Evolutionary conservation across 2,329 filamentous ascomycete genomes (phyloP).

Genomic region (Fusarium begoniae): DNA sequence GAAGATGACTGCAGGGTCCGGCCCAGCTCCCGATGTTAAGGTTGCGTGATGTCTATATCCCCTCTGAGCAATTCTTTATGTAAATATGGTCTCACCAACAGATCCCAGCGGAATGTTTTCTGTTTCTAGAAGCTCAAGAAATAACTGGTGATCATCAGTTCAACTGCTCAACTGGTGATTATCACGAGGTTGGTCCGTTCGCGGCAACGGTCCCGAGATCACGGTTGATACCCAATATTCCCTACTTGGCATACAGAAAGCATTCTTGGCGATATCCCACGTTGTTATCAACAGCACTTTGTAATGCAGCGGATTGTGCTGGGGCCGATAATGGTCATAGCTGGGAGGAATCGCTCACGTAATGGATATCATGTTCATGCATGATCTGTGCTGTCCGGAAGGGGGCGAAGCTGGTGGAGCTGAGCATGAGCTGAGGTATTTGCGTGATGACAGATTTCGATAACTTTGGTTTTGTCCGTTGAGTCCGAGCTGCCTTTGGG

Average conservation of each 20-base stretch:
- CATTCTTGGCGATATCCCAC: background rate
- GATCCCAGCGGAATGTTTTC: background rate
- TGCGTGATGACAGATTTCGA: background rate
- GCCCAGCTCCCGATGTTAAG: background rate
- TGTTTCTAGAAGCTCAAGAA: background rate
- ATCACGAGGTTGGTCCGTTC: background rate
- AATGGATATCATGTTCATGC: constrained; percentile 76
- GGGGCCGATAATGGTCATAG: constrained; percentile 71
- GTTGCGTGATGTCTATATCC: background rate
- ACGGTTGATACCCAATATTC: background rate
- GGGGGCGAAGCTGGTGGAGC: constrained; percentile 76
- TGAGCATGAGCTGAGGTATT: background rate
- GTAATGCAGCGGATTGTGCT: background rate
- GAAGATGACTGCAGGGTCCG: background rate
- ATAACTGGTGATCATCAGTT: background rate
- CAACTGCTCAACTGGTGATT: background rate
- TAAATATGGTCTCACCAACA: background rate
- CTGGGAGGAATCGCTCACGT: constrained; percentile 75
- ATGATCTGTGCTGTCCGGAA: constrained; percentile 71
- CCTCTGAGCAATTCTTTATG: background rate
- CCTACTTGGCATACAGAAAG: background rate
- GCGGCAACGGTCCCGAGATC: background rate
- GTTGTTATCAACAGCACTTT: background rate
- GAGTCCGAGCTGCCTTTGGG: background rate
- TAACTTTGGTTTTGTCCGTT: background rate